These are phyloP conservation scores for sweet orange (Citrus sinensis) DNA, from an alignment of 345 rosid genomes.

Conservation along the genomic window DVS_A1.0 CM039166.1:18197501-18198000, in stretches of 20 bases:
- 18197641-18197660: conserved; percentile 89
- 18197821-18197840: conserved; percentile 50
- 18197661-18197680: conserved; percentile 88
- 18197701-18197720: conserved; percentile 74
- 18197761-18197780: conserved; percentile 46
- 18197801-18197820: conserved; percentile 47
- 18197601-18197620: conserved; percentile 69
- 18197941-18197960: conserved; percentile 87
- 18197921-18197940: conserved; percentile 99
- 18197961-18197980: conserved; percentile 93
- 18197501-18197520: conserved; percentile 41
- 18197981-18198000: conserved; percentile 97
- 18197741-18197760: conserved; percentile 64
- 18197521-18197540: conserved; percentile 96
- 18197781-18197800: conserved; percentile 54
- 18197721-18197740: conserved; percentile 49
- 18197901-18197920: conserved; percentile 96
- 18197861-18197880: conserved; percentile 87
- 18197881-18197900: conserved; percentile 84
- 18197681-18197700: conserved; percentile 76
- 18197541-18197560: conserved; percentile 91
- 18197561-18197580: conserved; percentile 97
- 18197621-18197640: conserved; percentile 97
- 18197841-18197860: conserved; percentile 72
- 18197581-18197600: conserved; percentile 70